A percentile compares a stretch with the other conserved stretches of the same genome.
Evolutionary conservation across 2,329 filamentous ascomycete species (phyloP).

Genomic region (Paraconiothyrium sp.): DNA sequence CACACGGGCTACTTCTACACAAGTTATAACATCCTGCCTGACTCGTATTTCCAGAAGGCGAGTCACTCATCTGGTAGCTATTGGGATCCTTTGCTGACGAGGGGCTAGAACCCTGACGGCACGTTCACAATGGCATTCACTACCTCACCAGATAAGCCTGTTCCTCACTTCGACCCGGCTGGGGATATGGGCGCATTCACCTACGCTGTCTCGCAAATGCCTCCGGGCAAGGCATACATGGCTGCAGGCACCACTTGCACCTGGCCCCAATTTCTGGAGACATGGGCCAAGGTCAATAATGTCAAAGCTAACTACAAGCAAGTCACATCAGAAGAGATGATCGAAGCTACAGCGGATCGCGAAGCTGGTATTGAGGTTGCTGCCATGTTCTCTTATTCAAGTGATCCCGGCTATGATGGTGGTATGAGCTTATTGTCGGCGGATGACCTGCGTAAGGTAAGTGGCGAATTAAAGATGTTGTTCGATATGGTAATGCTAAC

Average conservation of each 20-base stretch:
- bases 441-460: conserved; percentile 10
- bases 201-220: conserved; percentile 28
- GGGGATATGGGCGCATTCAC: conserved; percentile 32
- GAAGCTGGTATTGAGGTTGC: conserved; percentile 26
- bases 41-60: conserved; percentile 30
- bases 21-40: conserved; percentile 30
- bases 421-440: conserved; percentile 17
- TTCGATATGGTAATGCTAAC: not conserved
- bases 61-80: not conserved
- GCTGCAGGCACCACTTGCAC: conserved; percentile 30
- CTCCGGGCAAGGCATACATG: conserved; percentile 36
- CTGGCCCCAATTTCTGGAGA: conserved; percentile 31
- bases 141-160: conserved; percentile 18
- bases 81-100: not conserved
- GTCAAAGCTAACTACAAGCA: conserved; percentile 16
- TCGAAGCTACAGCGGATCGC: conserved; percentile 25
- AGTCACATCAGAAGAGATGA: conserved; percentile 14
- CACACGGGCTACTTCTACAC: conserved; percentile 33
- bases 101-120: conserved; percentile 23
- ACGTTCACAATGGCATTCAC: conserved; percentile 30
- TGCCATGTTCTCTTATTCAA: conserved; percentile 34
- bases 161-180: conserved; percentile 26
- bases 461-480: not conserved
- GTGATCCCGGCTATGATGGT: conserved; percentile 44
- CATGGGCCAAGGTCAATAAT: conserved; percentile 34